Percentiles rank a stretch among this genome's conserved stretches.
Evolutionary conservation across 495 filamentous ascomycete genomes (phyloP).

Genomic region (Durotheca rogersii): DNA sequence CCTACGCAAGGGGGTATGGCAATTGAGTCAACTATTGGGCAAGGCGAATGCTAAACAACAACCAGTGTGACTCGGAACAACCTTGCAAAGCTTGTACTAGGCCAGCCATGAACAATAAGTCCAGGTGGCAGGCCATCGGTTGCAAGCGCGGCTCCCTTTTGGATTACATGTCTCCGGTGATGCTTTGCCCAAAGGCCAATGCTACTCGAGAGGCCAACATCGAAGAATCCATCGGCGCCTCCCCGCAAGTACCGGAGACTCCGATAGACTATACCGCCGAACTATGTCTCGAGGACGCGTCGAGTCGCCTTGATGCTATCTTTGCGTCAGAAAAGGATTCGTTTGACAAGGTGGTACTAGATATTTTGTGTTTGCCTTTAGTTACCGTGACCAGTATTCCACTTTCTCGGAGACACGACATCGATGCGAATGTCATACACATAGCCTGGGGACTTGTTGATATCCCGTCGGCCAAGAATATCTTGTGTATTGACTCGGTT

Average conservation of each 20-base stretch:
- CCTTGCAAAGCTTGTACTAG: constrained; percentile 27
- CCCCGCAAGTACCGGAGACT: neutral
- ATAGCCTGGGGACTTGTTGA: constrained; percentile 29
- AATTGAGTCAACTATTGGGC: neutral
- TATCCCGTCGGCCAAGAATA: constrained; percentile 9
- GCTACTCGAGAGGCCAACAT: neutral
- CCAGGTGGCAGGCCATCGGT: constrained; percentile 27
- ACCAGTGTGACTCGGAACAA: constrained; percentile 19
- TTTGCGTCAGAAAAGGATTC: constrained; percentile 15
- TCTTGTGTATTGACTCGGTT: constrained; percentile 8
- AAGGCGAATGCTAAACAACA: neutral
- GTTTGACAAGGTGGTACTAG: constrained; percentile 27
- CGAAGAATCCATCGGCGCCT: neutral
- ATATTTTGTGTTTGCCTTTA: constrained; percentile 28
- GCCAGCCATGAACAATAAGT: constrained; percentile 12
- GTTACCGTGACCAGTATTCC: constrained; percentile 1
- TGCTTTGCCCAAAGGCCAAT: constrained; percentile 20
- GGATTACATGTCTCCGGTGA: constrained; percentile 16
- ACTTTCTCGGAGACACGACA: constrained; percentile 13
- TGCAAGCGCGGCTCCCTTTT: constrained; percentile 28
- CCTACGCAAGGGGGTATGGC: constrained; percentile 30
- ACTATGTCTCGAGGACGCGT: constrained; percentile 18
- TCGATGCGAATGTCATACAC: constrained; percentile 15
- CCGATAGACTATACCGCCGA: neutral
- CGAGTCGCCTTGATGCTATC: constrained; percentile 15